Percentiles rank a stretch among this genome's conserved stretches.
Evolutionary conservation across 1,284 basidiomycete genomes (phyloP).

Genomic region (Abortiporus biennis): DNA sequence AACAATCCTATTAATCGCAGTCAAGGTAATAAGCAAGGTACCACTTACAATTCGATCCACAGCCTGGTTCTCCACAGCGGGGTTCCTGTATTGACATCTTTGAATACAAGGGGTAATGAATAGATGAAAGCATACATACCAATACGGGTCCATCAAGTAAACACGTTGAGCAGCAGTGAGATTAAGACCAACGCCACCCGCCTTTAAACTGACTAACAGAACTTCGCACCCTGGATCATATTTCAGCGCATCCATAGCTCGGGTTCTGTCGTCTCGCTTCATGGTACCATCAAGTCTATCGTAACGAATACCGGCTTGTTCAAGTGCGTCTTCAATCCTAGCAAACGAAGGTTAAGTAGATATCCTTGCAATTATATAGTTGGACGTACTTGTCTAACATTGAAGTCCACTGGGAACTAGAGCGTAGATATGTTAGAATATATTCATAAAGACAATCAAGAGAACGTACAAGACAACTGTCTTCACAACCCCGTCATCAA

Average conservation of each 20-base stretch:
- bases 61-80: slow-evolving; percentile 94
- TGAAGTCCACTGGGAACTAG: slow-evolving; percentile 90
- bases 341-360: slow-evolving; percentile 4
- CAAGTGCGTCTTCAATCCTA: slow-evolving; percentile 85
- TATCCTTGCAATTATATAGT: too few species aligned
- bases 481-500: slow-evolving; percentile 70
- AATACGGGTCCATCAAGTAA: slow-evolving; percentile 94
- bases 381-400: slow-evolving; percentile 84
- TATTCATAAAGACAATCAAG: slow-evolving; percentile 1
- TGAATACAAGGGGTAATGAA: neutral
- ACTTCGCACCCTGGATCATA: slow-evolving; percentile 84
- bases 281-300: slow-evolving; percentile 94
- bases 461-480: slow-evolving; percentile 85
- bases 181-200: slow-evolving; percentile 95
- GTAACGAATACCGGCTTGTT: slow-evolving; percentile 75
- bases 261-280: slow-evolving; percentile 88
- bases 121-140: slow-evolving; percentile 40
- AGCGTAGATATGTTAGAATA: slow-evolving; percentile 5
- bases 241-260: slow-evolving; percentile 88
- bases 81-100: slow-evolving; percentile 60
- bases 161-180: slow-evolving; percentile 89
- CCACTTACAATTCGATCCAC: slow-evolving; percentile 81
- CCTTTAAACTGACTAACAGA: slow-evolving; percentile 90
- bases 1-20: slow-evolving; percentile 4
- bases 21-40: slow-evolving; percentile 7